A percentile compares a stretch with the other conserved stretches of the same genome.
Conservation (phyloP, 1,139 yeast genomes). For the Scheffersomyces stambukii region DNA sequence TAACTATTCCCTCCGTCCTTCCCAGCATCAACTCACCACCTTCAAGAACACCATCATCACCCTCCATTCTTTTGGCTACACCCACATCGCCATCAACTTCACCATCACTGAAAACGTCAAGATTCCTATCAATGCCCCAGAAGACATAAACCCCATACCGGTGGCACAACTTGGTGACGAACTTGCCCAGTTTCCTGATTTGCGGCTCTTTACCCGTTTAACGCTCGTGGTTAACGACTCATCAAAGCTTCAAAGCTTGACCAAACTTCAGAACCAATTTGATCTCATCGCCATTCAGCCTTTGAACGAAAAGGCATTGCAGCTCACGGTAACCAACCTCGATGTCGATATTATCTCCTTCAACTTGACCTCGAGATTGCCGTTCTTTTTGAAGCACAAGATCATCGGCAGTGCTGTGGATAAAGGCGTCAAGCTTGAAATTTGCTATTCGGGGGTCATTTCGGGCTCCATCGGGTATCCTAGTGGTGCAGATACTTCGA, state of each 20-base stretch:
- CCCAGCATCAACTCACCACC: constrained; percentile 35
- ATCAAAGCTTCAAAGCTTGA: constrained; percentile 66
- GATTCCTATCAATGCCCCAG: constrained; percentile 44
- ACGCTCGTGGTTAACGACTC: constrained; percentile 78
- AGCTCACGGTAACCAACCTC: constrained; percentile 65
- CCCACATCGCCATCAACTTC: constrained; percentile 71
- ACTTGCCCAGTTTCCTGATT: constrained; percentile 34
- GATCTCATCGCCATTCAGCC: constrained; percentile 86
- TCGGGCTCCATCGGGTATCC: constrained; percentile 38
- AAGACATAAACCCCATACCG: constrained; percentile 37
- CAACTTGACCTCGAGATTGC: constrained; percentile 60
- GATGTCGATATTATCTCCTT: constrained; percentile 80
- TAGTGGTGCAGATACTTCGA: constrained; percentile 15
- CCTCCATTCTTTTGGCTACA: constrained; percentile 62
- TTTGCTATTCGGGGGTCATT: constrained; percentile 59
- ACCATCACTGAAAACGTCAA: constrained; percentile 52
- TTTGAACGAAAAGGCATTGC: constrained; percentile 70
- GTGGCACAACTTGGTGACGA: constrained; percentile 17
- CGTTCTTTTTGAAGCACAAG: constrained; percentile 78
- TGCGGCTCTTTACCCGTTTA: constrained; percentile 62
- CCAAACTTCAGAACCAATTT: constrained; percentile 58
- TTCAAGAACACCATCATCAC: constrained; percentile 52
- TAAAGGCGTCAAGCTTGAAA: constrained; percentile 79
- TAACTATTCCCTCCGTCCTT: constrained; percentile 39
- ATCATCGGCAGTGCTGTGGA: constrained; percentile 79